Percentiles rank a stretch among this genome's conserved stretches.
Conservation (phyloP, 257 asterid species). For the Nicotiana otophora region DNA sequence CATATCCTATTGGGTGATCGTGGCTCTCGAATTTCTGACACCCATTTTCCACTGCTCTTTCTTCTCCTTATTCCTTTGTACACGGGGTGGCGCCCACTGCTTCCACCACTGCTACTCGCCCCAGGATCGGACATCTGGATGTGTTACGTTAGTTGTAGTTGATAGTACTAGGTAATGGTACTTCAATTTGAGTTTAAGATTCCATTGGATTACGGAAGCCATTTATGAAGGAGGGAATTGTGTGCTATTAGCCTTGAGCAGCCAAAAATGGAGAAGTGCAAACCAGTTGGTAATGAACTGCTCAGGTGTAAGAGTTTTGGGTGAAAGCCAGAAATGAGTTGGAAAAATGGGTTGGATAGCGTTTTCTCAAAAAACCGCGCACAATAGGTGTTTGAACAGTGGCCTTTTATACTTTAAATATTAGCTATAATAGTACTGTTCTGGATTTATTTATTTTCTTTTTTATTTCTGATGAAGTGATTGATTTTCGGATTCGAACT, state of each 20-base stretch:
- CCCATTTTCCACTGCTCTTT: conserved; percentile 52
- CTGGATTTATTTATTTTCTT: too few relatives aligned
- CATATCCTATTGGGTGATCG: conserved; percentile 49
- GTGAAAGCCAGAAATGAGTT: conserved; percentile 48
- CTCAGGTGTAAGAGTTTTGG: conserved; percentile 28
- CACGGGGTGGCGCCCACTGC: conserved; percentile 29
- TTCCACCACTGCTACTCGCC: not conserved
- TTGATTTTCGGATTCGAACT: too few relatives aligned
- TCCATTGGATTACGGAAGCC: conserved; percentile 30
- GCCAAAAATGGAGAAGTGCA: conserved; percentile 42
- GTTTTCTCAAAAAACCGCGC: conserved; percentile 15
- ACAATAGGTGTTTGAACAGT: not conserved
- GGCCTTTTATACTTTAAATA: not conserved
- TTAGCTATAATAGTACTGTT: not conserved
- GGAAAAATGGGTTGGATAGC: conserved; percentile 52
- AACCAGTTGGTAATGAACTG: conserved; percentile 43
- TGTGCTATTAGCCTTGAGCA: conserved; percentile 15
- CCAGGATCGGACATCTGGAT: not conserved
- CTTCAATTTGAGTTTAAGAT: conserved; percentile 29
- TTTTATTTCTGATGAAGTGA: too few relatives aligned
- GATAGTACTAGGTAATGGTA: not conserved
- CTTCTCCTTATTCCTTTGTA: conserved; percentile 62
- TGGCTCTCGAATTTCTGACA: conserved; percentile 64
- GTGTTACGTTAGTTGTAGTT: too few relatives aligned
- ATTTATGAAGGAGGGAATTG: conserved; percentile 32